Evolutionary conservation across 208 protist species (phyloP).

Genomic region (Wallacemonas sp.): DNA sequence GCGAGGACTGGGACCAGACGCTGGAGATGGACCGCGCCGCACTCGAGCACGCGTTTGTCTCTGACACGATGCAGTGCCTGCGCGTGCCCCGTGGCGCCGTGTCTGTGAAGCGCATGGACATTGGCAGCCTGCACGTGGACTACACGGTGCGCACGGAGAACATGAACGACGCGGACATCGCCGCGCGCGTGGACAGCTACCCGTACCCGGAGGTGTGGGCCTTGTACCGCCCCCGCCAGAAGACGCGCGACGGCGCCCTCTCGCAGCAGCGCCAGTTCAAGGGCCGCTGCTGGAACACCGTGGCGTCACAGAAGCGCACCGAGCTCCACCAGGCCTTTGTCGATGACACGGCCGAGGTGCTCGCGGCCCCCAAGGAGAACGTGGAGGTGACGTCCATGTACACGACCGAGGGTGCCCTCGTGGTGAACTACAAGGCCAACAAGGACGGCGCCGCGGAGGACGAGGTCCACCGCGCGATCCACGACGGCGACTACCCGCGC

Average conservation of each 20-base stretch:
- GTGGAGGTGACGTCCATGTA: constrained; percentile 27
- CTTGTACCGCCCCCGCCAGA: constrained; percentile 19
- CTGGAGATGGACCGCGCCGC: constrained; percentile 22
- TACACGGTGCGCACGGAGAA: constrained; percentile 24
- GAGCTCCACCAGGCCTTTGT: constrained; percentile 31
- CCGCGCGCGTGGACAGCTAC: constrained; percentile 8
- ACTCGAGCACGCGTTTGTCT: constrained; percentile 28
- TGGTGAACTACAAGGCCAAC: constrained; percentile 42
- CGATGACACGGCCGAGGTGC: constrained; percentile 27
- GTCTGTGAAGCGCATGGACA: constrained; percentile 17
- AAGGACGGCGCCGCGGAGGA: constrained; percentile 29
- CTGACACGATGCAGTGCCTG: constrained; percentile 29
- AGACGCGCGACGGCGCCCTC: neutral
- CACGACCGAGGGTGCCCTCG: constrained; percentile 36
- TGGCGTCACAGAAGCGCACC: constrained; percentile 19
- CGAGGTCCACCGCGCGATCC: constrained; percentile 24
- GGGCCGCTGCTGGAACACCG: constrained; percentile 21
- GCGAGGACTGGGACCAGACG: constrained; percentile 26
- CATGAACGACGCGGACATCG: constrained; percentile 17
- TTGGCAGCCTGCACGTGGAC: constrained; percentile 33
- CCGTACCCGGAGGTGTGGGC: constrained; percentile 27
- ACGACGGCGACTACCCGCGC: constrained; percentile 27
- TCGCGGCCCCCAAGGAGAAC: constrained; percentile 16
- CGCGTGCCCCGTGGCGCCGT: constrained; percentile 32
- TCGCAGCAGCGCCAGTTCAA: constrained; percentile 30